Conservation (phyloP, 148 eudicot genomes). For the Camellia granthamiana region DNA sequence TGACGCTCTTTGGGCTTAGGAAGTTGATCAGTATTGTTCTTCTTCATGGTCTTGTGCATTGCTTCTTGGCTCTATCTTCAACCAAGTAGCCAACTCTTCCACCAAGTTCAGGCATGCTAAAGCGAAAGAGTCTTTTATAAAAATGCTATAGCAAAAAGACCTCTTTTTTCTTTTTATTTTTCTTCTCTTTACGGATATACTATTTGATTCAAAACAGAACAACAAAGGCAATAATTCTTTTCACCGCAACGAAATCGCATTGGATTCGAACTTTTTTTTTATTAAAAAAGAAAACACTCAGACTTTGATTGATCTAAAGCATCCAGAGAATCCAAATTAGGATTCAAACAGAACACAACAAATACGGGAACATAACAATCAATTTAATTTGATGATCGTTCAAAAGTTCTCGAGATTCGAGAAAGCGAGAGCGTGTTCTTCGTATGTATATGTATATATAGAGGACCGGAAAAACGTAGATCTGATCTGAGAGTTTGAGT, state of each 20-base stretch:
- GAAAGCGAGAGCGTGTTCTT: not conserved
- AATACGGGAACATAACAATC: too few relatives aligned
- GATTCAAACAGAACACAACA: not conserved
- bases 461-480: not conserved
- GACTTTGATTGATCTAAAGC: constrained; percentile 4
- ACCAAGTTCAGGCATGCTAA: constrained; percentile 30
- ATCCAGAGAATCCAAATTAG: constrained; percentile 13
- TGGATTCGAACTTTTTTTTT: constrained; percentile 27
- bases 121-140: constrained; percentile 21
- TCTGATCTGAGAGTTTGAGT: constrained; percentile 10
- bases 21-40: constrained; percentile 25
- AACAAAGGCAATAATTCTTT: constrained; percentile 13
- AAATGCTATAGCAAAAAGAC: constrained; percentile 13
- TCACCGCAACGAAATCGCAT: constrained; percentile 21
- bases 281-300: not conserved
- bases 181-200: constrained; percentile 17
- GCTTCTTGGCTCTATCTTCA: constrained; percentile 14
- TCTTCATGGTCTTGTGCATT: constrained; percentile 38
- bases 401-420: constrained; percentile 16
- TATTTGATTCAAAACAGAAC: constrained; percentile 19
- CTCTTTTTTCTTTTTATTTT: not conserved
- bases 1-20: constrained; percentile 67
- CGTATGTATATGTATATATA: not conserved
- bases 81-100: constrained; percentile 12
- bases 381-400: constrained; percentile 7